Evolutionary conservation across 2,329 filamentous ascomycete genomes (phyloP), one percentile per base, ranked within the genome.

Genomic region (Pseudocercospora fijiensis): DNA sequence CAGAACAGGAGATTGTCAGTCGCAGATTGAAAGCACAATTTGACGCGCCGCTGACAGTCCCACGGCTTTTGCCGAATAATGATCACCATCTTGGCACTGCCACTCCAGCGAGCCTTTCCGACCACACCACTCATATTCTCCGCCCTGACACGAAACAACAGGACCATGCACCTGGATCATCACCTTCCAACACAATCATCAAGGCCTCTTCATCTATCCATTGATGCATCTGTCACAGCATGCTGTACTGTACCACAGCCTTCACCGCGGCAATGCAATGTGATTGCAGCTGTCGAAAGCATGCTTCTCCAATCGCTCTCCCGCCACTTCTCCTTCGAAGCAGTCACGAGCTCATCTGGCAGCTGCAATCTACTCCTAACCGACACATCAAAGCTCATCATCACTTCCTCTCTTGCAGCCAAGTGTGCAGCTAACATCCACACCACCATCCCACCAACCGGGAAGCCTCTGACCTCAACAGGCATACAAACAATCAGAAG

Each of bases 391-490:
- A 22, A 45, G 43, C 43, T 45, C n/a, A 18, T 22, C 9, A 45
- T 18, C 20, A 45, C 8, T 22, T 16, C n/a, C n/a, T 45, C n/a
- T 22, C 20, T n/a, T 22, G 11, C n/a, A 22, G 47, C 13, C 18
- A 26, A 51, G 51, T 33, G 11, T 55, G 51, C 51, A 33, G 30
- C 30, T 33, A 33, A 33, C 30, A n/a, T 41, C 37, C 37, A 56
- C 53, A 56, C 53, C 53, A 33, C 28, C 20, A 37, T 41, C 28
- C 53, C 53, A 33, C 53, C 3, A 37, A n/a, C 26, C 28, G 18
- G 58, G 58, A 43, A 61, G 58, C 43, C 27, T 51, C 58, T 58
- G 53, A 64, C 62, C 60, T 64, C 62, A 64, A 30, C 61, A 28
- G n/a, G 22, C 53, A 57, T 13, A 10, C n/a, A 55, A 18, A 18